Conservation (phyloP, 2,329 filamentous ascomycete genomes). For the Pseudogymnoascus sp. region DNA sequence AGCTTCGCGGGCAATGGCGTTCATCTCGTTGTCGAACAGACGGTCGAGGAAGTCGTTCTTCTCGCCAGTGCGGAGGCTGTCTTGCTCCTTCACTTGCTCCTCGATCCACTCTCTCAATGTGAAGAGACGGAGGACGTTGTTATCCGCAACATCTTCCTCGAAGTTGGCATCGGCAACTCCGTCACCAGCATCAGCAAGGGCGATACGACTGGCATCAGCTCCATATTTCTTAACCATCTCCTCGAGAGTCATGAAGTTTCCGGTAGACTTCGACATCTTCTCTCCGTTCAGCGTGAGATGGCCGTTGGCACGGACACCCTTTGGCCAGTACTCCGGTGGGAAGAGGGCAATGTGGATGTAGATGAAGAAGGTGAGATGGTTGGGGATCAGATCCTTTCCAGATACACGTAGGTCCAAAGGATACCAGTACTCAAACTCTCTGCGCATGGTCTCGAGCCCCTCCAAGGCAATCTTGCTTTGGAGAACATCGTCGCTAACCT, state of each 20-base stretch:
- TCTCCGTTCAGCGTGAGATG: conserved; percentile 92
- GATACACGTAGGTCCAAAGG: conserved; percentile 81
- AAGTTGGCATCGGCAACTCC: conserved; percentile 95
- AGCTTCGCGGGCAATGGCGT: conserved; percentile 70
- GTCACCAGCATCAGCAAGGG: conserved; percentile 89
- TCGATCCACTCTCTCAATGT: conserved; percentile 86
- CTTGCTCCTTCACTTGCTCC: conserved; percentile 66
- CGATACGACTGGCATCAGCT: conserved; percentile 84
- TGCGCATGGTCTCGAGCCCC: conserved; percentile 69
- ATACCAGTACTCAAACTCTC: conserved; percentile 97
- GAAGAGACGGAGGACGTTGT: conserved; percentile 78
- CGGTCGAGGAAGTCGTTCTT: conserved; percentile 75
- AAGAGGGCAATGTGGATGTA: conserved; percentile 92
- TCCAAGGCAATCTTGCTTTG: conserved; percentile 65
- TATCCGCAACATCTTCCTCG: conserved; percentile 89
- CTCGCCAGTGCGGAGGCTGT: conserved; percentile 66
- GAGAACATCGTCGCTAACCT: conserved; percentile 59
- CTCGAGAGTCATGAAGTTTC: conserved; percentile 89
- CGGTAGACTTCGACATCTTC: conserved; percentile 98
- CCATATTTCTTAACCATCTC: conserved; percentile 88
- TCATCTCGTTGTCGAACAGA: conserved; percentile 91
- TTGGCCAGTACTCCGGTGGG: conserved; percentile 80
- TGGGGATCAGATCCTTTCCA: conserved; percentile 88
- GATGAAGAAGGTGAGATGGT: conserved; percentile 92
- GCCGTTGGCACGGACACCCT: conserved; percentile 78